Evolutionary conservation across 2,329 filamentous ascomycete genomes (phyloP).

Genomic region (Xylariaceae sp.): DNA sequence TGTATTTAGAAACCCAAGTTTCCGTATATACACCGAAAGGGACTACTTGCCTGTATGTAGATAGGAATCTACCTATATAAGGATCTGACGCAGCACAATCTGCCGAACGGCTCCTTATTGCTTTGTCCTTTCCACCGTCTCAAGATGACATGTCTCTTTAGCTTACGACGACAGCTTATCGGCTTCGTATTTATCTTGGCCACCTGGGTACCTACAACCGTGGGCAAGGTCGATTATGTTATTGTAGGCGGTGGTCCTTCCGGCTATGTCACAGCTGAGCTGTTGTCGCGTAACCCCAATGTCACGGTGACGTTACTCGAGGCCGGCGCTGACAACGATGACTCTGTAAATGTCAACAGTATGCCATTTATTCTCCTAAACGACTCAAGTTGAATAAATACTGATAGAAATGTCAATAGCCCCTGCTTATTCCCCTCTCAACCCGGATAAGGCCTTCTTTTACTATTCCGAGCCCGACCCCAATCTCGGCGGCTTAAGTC

Average conservation of each 20-base stretch:
- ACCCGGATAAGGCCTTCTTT: not conserved
- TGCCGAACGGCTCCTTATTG: not conserved
- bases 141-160: not conserved
- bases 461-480: constrained; percentile 2
- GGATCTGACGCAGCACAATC: too few species aligned
- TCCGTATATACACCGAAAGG: too few species aligned
- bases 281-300: constrained; percentile 14
- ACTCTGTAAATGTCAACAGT: constrained; percentile 9
- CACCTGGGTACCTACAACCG: not conserved
- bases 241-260: constrained; percentile 3
- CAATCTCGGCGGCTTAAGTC: constrained; percentile 8
- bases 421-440: constrained; percentile 9
- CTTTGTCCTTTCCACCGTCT: not conserved
- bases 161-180: not conserved
- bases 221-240: not conserved
- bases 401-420: constrained; percentile 1
- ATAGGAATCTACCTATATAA: too few species aligned
- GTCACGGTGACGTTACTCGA: constrained; percentile 16
- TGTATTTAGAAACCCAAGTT: too few species aligned
- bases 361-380: not conserved
- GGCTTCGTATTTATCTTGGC: not conserved
- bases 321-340: constrained; percentile 13
- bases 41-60: too few species aligned
- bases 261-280: constrained; percentile 10
- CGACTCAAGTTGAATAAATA: not conserved